A percentile compares a stretch with the other conserved stretches of the same genome.
These are phyloP conservation scores for Xanthoceras sorbifolium DNA, from an alignment of 345 rosid species.

Conservation along the genomic window DNA sequence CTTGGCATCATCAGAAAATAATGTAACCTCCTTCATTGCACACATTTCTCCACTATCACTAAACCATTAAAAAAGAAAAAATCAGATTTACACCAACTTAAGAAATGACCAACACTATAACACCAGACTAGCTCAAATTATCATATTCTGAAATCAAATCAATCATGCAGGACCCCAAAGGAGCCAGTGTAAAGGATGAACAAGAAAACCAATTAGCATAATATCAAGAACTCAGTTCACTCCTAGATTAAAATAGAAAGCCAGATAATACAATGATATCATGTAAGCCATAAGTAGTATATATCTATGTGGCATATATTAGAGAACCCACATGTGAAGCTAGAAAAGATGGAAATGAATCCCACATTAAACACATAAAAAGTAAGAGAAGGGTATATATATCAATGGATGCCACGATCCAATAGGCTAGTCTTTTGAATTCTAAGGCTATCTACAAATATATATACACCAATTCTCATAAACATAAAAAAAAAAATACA, in stretches of 20 bases:
- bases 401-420: no score
- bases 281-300: background rate
- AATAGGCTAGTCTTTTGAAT: no score
- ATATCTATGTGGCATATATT: background rate
- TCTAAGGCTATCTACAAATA: no score
- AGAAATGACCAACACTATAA: slow-evolving; percentile 1
- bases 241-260: background rate
- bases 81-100: slow-evolving; percentile 16
- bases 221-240: slow-evolving; percentile 6
- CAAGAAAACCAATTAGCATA: slow-evolving; percentile 15
- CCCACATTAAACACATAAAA: no score
- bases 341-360: no score
- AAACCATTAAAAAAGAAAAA: slow-evolving; percentile 8
- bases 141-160: background rate
- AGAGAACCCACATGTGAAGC: no score
- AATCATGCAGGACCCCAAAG: background rate
- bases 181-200: slow-evolving; percentile 4
- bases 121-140: background rate
- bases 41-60: slow-evolving; percentile 73
- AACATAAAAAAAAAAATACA: no score
- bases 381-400: no score
- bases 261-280: background rate
- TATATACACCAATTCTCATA: no score
- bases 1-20: slow-evolving; percentile 66
- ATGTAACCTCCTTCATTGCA: slow-evolving; percentile 65